Percentiles rank a stretch among this genome's conserved stretches.
Conservation (phyloP, 192 early-diverging fungal genomes). For the Oehlia diaphana region DNA sequence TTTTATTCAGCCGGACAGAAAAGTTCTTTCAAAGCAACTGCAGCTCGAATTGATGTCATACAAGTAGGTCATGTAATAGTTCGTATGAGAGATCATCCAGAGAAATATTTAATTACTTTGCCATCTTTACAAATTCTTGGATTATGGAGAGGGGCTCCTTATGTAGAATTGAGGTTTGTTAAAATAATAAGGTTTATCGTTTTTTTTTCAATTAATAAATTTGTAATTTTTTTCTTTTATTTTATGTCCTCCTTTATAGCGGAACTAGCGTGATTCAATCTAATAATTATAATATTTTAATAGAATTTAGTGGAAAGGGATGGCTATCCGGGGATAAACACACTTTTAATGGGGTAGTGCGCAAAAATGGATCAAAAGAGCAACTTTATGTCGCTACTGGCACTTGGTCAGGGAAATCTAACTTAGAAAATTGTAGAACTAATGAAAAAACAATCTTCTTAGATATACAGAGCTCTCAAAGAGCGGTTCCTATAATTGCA, state of each 20-base stretch:
- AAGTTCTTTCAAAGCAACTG: slow-evolving; percentile 72
- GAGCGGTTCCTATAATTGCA: slow-evolving; percentile 56
- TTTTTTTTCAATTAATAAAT: not conserved
- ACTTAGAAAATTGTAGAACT: slow-evolving; percentile 50
- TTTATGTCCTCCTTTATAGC: slow-evolving; percentile 16
- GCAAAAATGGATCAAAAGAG: slow-evolving; percentile 31
- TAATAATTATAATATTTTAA: slow-evolving; percentile 59
- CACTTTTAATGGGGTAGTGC: slow-evolving; percentile 64
- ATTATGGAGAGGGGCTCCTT: slow-evolving; percentile 56
- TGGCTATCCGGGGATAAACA: slow-evolving; percentile 82
- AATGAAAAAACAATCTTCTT: slow-evolving; percentile 55
- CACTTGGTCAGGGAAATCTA: slow-evolving; percentile 70
- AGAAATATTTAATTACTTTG: slow-evolving; percentile 70
- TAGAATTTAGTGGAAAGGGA: slow-evolving; percentile 73
- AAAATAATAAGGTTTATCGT: slow-evolving; percentile 17
- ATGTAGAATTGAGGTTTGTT: slow-evolving; percentile 42
- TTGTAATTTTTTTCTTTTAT: not conserved
- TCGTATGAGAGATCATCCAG: slow-evolving; percentile 59
- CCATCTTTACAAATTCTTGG: slow-evolving; percentile 77
- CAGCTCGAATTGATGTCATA: slow-evolving; percentile 65
- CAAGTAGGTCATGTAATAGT: slow-evolving; percentile 76
- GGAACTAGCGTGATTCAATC: slow-evolving; percentile 65
- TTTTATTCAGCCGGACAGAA: slow-evolving; percentile 55
- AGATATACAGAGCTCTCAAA: slow-evolving; percentile 54
- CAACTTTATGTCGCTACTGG: slow-evolving; percentile 48